Percentiles rank a stretch among this genome's conserved stretches.
Conservation (phyloP, 2,329 filamentous ascomycete species). For the Xylaria hypoxylon region DNA sequence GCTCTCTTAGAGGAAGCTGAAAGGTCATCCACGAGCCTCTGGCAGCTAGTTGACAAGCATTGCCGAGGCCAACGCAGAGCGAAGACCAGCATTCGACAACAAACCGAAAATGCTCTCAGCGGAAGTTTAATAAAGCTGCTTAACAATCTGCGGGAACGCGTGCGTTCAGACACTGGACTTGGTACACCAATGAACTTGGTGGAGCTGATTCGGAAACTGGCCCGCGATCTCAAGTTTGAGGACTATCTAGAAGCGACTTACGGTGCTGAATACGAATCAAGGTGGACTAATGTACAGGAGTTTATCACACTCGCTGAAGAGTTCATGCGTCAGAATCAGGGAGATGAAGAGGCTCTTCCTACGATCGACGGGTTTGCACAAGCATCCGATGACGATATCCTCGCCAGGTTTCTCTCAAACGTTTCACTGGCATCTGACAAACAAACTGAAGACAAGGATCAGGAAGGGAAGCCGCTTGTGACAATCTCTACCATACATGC, state of each 20-base stretch:
- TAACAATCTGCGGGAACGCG: constrained; percentile 52
- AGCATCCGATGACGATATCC: constrained; percentile 68
- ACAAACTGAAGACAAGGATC: constrained; percentile 70
- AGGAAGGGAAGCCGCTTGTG: constrained; percentile 71
- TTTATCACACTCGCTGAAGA: constrained; percentile 84
- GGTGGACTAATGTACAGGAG: constrained; percentile 92
- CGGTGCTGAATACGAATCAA: constrained; percentile 73
- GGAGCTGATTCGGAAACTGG: constrained; percentile 63
- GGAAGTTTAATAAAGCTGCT: constrained; percentile 61
- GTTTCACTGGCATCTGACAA: constrained; percentile 86
- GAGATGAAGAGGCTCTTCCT: constrained; percentile 69
- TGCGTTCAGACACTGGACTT: constrained; percentile 45
- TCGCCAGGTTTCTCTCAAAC: constrained; percentile 88
- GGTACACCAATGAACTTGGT: constrained; percentile 56
- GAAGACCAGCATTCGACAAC: constrained; percentile 62
- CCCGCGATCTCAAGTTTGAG: constrained; percentile 77
- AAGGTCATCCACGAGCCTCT: constrained; percentile 74
- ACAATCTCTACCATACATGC: constrained; percentile 97
- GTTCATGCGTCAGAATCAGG: constrained; percentile 62
- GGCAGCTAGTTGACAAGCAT: constrained; percentile 74
- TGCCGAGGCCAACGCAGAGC: constrained; percentile 62
- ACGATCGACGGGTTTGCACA: constrained; percentile 79
- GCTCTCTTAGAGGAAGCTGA: constrained; percentile 82
- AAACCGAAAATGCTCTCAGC: constrained; percentile 65
- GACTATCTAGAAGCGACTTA: constrained; percentile 79